phyloP scores from a whole-genome alignment of 768 basidiomycete genomes.

The Serendipita sp. region DNA sequence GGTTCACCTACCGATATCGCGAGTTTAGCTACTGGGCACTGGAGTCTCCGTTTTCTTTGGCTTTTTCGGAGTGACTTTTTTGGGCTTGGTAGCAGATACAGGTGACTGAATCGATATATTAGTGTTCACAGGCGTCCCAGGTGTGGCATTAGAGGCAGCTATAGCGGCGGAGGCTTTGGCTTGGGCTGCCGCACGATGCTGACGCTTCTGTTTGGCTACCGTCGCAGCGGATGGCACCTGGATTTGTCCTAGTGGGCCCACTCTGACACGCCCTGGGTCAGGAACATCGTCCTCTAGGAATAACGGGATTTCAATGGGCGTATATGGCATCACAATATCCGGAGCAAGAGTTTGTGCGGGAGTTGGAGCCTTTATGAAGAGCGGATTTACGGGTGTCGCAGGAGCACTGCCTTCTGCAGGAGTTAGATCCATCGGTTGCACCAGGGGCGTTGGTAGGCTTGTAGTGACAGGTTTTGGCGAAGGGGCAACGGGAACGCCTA shows the following conservation, averaged over 20 bases:
- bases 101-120: not conserved
- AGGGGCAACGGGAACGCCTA: too few relatives aligned
- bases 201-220: constrained; percentile 40
- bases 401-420: not conserved
- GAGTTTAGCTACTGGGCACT: not conserved
- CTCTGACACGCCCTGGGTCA: constrained; percentile 40
- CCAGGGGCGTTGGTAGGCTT: constrained; percentile 12
- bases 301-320: not conserved
- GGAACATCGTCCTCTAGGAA: constrained; percentile 51
- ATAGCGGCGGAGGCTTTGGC: not conserved
- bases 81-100: not conserved
- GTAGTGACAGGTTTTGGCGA: constrained; percentile 3
- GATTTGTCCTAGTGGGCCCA: constrained; percentile 68
- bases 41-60: not conserved
- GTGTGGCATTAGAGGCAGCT: not conserved
- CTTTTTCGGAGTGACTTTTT: not conserved
- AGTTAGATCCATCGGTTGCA: constrained; percentile 8
- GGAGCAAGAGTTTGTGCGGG: not conserved
- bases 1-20: too few relatives aligned
- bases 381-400: not conserved
- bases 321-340: not conserved
- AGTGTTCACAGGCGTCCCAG: not conserved
- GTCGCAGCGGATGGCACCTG: constrained; percentile 31
- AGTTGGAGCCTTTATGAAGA: not conserved
- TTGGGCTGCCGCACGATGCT: constrained; percentile 19